Evolutionary conservation across 805 yeast genomes (phyloP), one percentile per base, ranked within the genome.

Genomic region (Zygotorulaspora florentina): DNA sequence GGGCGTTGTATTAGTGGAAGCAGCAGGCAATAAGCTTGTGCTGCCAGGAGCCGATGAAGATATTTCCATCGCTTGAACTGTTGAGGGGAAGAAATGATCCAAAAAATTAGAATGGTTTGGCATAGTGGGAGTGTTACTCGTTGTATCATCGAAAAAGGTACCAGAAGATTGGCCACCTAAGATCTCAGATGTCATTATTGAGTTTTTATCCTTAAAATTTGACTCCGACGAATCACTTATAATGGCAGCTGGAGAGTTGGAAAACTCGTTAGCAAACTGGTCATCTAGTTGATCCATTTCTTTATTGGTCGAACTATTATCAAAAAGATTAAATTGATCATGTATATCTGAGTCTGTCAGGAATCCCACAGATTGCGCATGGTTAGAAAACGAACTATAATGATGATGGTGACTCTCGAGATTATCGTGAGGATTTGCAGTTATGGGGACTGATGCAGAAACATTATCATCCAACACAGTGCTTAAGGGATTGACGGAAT

Each of bases 361-460:
- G 38, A 54, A 54, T 12, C 55, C 55, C 3, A 48, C 51, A 13
- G 49, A 42, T 40, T 48, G 48, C 12, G 15, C 26, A 7, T 45
- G 48, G 31, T 47, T 45, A 11, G 57, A 51, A 40, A 54, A 54
- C 12, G 57, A 54, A 18, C 56, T 52, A 28, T 43, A 51, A 37
- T 50, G 49, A 15, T 26, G 37, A 25, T 43, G 25, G n/a, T 36
- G 35, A 33, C 20, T 36, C n/a, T 41, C 27, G 5, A 28, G 39
- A 2, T 37, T 35, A 7, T 35, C 33, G 20, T 39, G 38, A 10
- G 33, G 50, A 16, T 41, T 36, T 15, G 28, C 18, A 10, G 20
- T 23, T 11, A 27, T 13, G 25, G 42, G 28, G 13, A 16, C 16
- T 7, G 44, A 9, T 7, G 25, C 25, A 20, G 25, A 20, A 7